Conservation (phyloP, 768 basidiomycete genomes). For the Agrocybe pediades region DNA sequence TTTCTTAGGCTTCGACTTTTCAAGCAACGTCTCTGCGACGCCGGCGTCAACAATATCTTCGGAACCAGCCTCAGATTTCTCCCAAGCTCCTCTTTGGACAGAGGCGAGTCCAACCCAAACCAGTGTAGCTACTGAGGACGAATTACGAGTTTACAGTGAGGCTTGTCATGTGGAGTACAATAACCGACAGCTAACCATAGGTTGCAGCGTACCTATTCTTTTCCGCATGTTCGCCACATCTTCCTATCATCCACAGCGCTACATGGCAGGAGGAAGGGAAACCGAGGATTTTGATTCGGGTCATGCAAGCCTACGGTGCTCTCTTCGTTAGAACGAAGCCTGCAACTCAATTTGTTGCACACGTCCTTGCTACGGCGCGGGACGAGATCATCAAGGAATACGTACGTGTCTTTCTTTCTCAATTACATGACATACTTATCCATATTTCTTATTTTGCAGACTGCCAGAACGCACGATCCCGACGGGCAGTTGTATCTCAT, state of each 20-base stretch:
- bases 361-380: neutral
- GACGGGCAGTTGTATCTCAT: neutral
- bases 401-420: neutral
- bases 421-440: neutral
- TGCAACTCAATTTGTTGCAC: neutral
- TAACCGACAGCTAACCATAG: neutral
- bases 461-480: neutral
- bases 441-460: too few relatives aligned
- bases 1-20: neutral
- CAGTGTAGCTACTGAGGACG: neutral
- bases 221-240: neutral
- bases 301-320: neutral
- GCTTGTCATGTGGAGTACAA: neutral
- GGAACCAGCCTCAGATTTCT: neutral
- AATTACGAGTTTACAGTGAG: neutral
- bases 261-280: neutral
- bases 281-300: neutral
- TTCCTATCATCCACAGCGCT: neutral
- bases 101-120: neutral
- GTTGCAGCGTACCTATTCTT: neutral
- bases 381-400: neutral
- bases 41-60: neutral
- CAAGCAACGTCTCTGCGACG: neutral
- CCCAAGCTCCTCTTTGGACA: neutral
- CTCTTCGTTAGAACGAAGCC: neutral